Evolutionary conservation across 1,284 basidiomycete genomes (phyloP).

Genomic region (Vanrija sp.): DNA sequence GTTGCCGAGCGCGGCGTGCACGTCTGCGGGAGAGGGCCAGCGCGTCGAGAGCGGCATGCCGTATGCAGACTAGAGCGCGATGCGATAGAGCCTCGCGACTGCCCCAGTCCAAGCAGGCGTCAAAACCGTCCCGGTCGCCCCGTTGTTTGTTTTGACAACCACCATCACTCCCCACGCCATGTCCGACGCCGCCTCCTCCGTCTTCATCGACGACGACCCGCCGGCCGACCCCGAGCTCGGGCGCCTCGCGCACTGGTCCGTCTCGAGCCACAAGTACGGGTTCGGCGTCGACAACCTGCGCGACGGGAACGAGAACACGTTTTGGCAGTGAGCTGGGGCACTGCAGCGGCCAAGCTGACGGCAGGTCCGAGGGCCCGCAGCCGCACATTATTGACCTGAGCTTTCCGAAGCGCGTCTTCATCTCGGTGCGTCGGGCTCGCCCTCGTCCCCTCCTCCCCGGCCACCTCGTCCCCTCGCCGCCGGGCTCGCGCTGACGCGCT

Average conservation of each 20-base stretch:
- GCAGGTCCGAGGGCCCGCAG: slow-evolving; percentile 92
- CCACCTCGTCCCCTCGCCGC: no score
- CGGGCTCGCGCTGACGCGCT: background rate
- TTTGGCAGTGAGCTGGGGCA: slow-evolving; percentile 80
- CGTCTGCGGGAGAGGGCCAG: no score
- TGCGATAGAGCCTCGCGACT: no score
- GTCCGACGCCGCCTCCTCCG: background rate
- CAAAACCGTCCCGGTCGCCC: no score
- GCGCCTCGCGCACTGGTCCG: slow-evolving; percentile 84
- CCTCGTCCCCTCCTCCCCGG: no score
- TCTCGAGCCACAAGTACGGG: slow-evolving; percentile 94
- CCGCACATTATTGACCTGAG: slow-evolving; percentile 94
- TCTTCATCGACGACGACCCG: background rate
- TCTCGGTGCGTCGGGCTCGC: slow-evolving; percentile 63
- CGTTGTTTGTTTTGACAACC: background rate
- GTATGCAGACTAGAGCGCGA: no score
- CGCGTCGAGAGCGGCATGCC: no score
- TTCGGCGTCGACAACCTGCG: slow-evolving; percentile 89
- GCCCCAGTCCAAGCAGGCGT: no score
- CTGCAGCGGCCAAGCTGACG: slow-evolving; percentile 7
- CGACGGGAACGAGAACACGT: slow-evolving; percentile 83
- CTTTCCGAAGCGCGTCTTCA: slow-evolving; percentile 82
- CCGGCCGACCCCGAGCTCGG: slow-evolving; percentile 34
- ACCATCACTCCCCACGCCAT: background rate
- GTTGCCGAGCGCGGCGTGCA: no score